Evolutionary conservation across 2,329 filamentous ascomycete genomes (phyloP).

Genomic region (Knoxdaviesia proteae): DNA sequence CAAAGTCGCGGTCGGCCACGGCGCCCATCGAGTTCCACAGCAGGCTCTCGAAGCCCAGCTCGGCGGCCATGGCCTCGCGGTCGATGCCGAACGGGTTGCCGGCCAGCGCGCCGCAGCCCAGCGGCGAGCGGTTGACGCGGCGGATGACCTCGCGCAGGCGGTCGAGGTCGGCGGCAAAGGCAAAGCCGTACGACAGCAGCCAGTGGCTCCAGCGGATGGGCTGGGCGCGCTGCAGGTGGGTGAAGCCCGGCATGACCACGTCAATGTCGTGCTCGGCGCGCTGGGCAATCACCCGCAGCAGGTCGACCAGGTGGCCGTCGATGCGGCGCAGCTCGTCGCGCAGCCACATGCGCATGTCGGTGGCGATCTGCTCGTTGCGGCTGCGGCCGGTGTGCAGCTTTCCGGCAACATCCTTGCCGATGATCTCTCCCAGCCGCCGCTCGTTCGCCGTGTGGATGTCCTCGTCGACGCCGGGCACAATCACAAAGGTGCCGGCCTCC

Average conservation of each 20-base stretch:
- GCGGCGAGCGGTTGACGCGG: slow-evolving; percentile 51
- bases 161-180: slow-evolving; percentile 56
- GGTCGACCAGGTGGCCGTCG: slow-evolving; percentile 44
- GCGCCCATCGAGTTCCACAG: slow-evolving; percentile 60
- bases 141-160: slow-evolving; percentile 51
- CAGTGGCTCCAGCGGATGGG: slow-evolving; percentile 69
- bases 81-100: slow-evolving; percentile 72
- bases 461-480: slow-evolving; percentile 32
- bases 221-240: slow-evolving; percentile 63
- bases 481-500: slow-evolving; percentile 25
- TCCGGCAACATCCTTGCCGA: slow-evolving; percentile 65
- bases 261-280: slow-evolving; percentile 51
- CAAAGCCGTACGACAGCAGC: slow-evolving; percentile 54
- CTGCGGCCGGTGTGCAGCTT: slow-evolving; percentile 80
- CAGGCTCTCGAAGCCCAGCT: slow-evolving; percentile 60
- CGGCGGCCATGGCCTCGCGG: slow-evolving; percentile 55
- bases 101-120: slow-evolving; percentile 58
- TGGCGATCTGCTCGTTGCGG: slow-evolving; percentile 78
- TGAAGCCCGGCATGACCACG: slow-evolving; percentile 72
- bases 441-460: slow-evolving; percentile 52
- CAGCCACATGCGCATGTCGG: slow-evolving; percentile 80
- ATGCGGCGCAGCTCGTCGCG: slow-evolving; percentile 52
- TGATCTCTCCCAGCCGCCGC: slow-evolving; percentile 58
- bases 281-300: slow-evolving; percentile 46
- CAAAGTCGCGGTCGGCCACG: slow-evolving; percentile 62